Base-by-base conservation (phyloP, 1,284 basidiomycete species). In the Leccinum angustisporum region DNA sequence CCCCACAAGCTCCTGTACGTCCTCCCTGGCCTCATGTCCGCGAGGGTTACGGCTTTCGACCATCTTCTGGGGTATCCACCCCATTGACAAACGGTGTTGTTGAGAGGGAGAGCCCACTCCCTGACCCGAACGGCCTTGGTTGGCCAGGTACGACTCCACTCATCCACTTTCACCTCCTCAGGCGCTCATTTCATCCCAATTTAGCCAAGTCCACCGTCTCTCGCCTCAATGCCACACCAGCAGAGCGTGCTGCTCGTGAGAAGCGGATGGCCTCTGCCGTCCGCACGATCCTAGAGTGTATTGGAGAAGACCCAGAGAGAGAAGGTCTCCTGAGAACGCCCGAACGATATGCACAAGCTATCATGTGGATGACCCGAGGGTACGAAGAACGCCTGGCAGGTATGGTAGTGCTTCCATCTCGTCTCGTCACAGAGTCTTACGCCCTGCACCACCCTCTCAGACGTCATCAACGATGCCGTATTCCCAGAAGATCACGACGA, bases 401-500 rank as follows among this genome's bases (percentile, higher is more conserved):
- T 94, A 63, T 61, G 62, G 21, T 50, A 14, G 21, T 50, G 46
- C 58, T 61, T 59, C 34, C 48, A 56, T 67, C 67, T 55, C 61
- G 55, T 60, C 56, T 53, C 64, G 58, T 61, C 62, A 21, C 43
- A 46, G 43, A 0, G 43, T 18, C 53, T 40, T 38, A 56, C 40
- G 52, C 62, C 60, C 61, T 63, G 31, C 43, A 63, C 40, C 36
- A 50, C 21, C 60, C 60, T 57, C 52, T 61, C 77, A 92, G 97
- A 99, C 75, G 96, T 99, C 66, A 98, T 99, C 68, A 97, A 98
- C 77, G 94, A 98, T 81, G 97, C 97, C 57, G 89, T 99, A 48
- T 99, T 99, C 75, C 92, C 95, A 58, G 97, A 99, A 78, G 95
- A 99, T 77, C 97, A 99, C 80, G 97, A 99, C 72, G 97, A 99